Evolutionary conservation across 192 early-diverging fungal genomes (phyloP).

Genomic region (Gryganskiella cystojenkinii): DNA sequence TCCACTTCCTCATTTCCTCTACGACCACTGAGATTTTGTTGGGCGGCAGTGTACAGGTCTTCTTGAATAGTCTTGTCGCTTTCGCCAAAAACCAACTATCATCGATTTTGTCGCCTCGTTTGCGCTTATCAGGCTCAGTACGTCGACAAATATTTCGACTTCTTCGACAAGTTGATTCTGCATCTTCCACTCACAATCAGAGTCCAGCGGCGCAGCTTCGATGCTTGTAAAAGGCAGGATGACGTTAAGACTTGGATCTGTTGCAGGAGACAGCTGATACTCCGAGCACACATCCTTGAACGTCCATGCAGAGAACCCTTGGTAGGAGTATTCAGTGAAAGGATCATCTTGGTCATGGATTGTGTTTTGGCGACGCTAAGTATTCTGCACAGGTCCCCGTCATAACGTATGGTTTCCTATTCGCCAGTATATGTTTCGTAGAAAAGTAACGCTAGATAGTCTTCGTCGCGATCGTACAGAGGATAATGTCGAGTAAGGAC

Average conservation of each 20-base stretch:
- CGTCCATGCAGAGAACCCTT: constrained; percentile 16
- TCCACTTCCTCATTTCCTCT: constrained; percentile 20
- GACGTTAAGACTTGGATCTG: background rate
- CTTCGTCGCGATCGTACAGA: too few relatives aligned
- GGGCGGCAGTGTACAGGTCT: constrained; percentile 1
- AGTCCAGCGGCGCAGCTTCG: constrained; percentile 6
- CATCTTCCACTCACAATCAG: background rate
- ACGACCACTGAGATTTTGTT: constrained; percentile 5
- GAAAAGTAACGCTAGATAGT: too few relatives aligned
- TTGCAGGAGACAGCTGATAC: background rate
- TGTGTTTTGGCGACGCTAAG: background rate
- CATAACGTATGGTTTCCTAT: background rate
- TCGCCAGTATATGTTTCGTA: too few relatives aligned
- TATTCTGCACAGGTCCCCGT: constrained; percentile 1
- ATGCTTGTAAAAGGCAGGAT: background rate
- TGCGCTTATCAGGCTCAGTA: background rate
- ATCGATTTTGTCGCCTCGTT: constrained; percentile 25
- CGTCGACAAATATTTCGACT: background rate
- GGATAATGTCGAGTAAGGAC: too few relatives aligned
- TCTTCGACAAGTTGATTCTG: constrained; percentile 7
- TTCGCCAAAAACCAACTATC: constrained; percentile 3
- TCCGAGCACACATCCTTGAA: constrained; percentile 16
- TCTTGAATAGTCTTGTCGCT: constrained; percentile 15
- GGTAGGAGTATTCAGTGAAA: constrained; percentile 12
- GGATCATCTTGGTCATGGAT: background rate